Base-by-base conservation (phyloP, 306 rosid genomes). In the Canavalia ensiformis region DNA sequence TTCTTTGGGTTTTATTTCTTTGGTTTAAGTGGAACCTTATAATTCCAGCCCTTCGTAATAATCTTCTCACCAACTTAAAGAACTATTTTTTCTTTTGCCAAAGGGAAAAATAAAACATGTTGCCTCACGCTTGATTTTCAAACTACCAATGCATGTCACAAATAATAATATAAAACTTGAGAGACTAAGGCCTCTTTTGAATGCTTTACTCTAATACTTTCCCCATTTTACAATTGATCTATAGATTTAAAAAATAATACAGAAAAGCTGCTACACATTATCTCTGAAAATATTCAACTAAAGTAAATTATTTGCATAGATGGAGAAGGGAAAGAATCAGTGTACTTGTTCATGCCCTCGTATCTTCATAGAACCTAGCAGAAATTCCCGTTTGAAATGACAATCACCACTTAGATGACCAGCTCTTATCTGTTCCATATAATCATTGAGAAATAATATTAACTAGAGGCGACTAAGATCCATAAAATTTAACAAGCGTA, bases 351-450 rank as follows among this genome's bases (percentile, higher is more conserved):
- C 95, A 41, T 95, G 97, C 81, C 97, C 97, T 62, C 88, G 86
- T 47, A 95, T 58, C 65, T 87, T 93, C 69, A 87, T 2, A 78
- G 67, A 76, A 75, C 95, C 92, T 66, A 44, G 31, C 44, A 95
- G 78, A 33, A 95, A 81, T 84, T 92, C 99, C 78, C 93, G 88
- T 77, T 95, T 93, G 74, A 78, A 95, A 90, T 93, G 99, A 77
- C 99, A 93, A 83, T 95, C 97, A 77, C 99, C 99, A 65, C 97
- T 95, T 41, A 95, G 84, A 90, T 95, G 97, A 72, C 88, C 90
- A 57, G 99, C 94, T 75, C 99, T 89, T 80, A 95, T 90, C 99
- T 94, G 92, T 84, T 73, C 47, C 70, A 75, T 55, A 77, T 9
- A n/a, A 74, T 11, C 69, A 71, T 10, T 37, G 46, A 59, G 18